These are phyloP conservation scores for Fistulifera solaris DNA, from an alignment of 108 stramenopile genomes.

Conservation along the genomic window DNA sequence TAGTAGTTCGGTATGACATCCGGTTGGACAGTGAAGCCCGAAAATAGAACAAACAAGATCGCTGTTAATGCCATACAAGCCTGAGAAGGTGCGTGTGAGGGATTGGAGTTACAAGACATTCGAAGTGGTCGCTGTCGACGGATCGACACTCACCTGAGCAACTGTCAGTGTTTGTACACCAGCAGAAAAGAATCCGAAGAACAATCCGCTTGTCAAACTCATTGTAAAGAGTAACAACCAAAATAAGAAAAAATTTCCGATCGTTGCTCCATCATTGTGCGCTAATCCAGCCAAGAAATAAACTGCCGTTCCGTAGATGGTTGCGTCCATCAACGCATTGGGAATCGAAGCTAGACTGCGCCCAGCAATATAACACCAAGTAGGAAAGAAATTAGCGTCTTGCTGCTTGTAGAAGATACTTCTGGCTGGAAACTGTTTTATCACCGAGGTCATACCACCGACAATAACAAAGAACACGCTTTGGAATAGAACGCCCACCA, in stretches of 20 bases:
- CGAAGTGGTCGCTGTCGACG: no score
- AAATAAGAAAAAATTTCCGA: slow-evolving; percentile 46
- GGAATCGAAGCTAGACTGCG: slow-evolving; percentile 39
- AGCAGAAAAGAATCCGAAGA: slow-evolving; percentile 43
- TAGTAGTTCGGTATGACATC: slow-evolving; percentile 37
- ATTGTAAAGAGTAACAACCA: slow-evolving; percentile 29
- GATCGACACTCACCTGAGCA: no score
- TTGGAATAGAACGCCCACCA: slow-evolving; percentile 45
- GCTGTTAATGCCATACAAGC: slow-evolving; percentile 41
- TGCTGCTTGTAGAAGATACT: slow-evolving; percentile 81
- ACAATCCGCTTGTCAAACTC: slow-evolving; percentile 32
- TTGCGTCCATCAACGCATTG: slow-evolving; percentile 32
- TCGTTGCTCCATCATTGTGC: slow-evolving; percentile 23
- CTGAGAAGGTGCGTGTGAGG: slow-evolving; percentile 16
- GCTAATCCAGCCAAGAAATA: slow-evolving; percentile 55
- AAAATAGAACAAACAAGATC: slow-evolving; percentile 43
- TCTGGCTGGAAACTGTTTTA: slow-evolving; percentile 52
- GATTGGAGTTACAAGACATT: no score
- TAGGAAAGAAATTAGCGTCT: slow-evolving; percentile 77
- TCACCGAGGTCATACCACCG: slow-evolving; percentile 59
- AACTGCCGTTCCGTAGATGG: slow-evolving; percentile 40
- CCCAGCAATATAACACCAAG: slow-evolving; percentile 47
- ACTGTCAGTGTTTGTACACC: slow-evolving; percentile 14
- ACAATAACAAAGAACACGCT: slow-evolving; percentile 52
- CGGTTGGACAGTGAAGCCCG: slow-evolving; percentile 54